Evolutionary conservation across 1,284 basidiomycete genomes (phyloP), one percentile per base, ranked within the genome.

Genomic region (Fistulinella staudtii): DNA sequence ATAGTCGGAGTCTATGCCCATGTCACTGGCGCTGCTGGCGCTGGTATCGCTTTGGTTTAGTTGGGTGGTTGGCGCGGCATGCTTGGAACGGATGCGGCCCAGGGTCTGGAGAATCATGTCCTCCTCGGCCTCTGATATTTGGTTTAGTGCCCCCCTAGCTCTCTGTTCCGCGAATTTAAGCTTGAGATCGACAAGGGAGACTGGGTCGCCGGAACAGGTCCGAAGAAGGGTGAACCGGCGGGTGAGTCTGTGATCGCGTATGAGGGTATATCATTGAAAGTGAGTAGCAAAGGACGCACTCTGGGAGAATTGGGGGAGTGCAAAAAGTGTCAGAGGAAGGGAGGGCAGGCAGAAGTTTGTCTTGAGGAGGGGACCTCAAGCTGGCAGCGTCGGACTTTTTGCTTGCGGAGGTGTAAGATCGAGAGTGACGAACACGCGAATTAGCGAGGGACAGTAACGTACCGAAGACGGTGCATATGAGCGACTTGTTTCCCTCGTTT

Each of bases 401-500:
- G 54, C 59, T 63, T 46, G 50, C 28, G 49, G 36, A 51, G 48
- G 61, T n/a, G 54, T 38, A 43, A 31, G 64, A 60, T 62, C 54
- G 53, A 60, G 24, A 41, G 49, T 44, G 36, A 40, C 53, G 35
- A 49, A 55, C 55, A 47, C 56, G 54, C 53, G 59, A 53, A 55
- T 54, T 58, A 61, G 50, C 55, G 64, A 60, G 56, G 52, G 50
- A 67, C n/a, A n/a, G n/a, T n/a, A n/a, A n/a, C 85, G 71, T 74
- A 86, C 86, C 86, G 84, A 68, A 89, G 85, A 59, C 82, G 83
- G 73, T 85, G 71, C 86, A 89, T 88, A 63, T 60, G 67, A 56
- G 60, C 59, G 55, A 62, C 54, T 51, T 53, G 52, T 43, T 45
- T 51, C 58, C 76, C 79, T 82, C 75, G 77, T 72, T 78, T n/a